Evolutionary conservation across 164 flowering plant species (phyloP), one percentile per base, ranked within the genome.

Genomic region (Paratinospora sagittata): DNA sequence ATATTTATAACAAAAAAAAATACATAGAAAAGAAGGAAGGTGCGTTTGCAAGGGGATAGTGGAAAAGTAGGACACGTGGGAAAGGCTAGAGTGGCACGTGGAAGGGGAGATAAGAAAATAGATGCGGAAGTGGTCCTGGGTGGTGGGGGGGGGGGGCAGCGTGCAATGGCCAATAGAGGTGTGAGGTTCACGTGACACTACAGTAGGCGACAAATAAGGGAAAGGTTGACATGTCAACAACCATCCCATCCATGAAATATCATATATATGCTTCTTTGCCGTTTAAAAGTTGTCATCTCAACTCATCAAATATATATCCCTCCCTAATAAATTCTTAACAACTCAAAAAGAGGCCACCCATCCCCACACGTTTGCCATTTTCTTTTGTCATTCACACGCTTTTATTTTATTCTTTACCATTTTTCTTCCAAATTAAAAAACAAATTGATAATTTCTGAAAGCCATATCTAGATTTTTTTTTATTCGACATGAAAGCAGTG

Each of bases 171-270:
- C 4, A 30, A 49, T 14, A 14, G 60, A 52, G 47, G 70, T 81
- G 81, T 82, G 87, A 80, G 85, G 80, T 79, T 84, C 88, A 85
- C 85, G 85, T 87, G 91, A 87, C 80, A 68, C 80, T 72, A 67
- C 73, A 77, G 17, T 19, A 19, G 61, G 24, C 61, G 61, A 55
- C 61, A 82, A 83, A 84, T 72, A 73, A 73, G 71, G 73, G 78
- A 72, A 72, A 68, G 80, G 88, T 83, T 81, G 78, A 80, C 67
- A 74, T 77, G 87, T 82, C 86, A 78, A 65, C 75, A 37, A 66
- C 81, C 87, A 43, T 43, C 34, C 34, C 34, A 30, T 30, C 14
- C 13, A 43, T 43, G 13, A 14, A 2, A 4, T 30, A 30, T 30
- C 34, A 4, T 30, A 43, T 43, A 14, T 8, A 43, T 43, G 47